Conservation (phyloP, 2,329 filamentous ascomycete species). For the Ilyonectria destructans region DNA sequence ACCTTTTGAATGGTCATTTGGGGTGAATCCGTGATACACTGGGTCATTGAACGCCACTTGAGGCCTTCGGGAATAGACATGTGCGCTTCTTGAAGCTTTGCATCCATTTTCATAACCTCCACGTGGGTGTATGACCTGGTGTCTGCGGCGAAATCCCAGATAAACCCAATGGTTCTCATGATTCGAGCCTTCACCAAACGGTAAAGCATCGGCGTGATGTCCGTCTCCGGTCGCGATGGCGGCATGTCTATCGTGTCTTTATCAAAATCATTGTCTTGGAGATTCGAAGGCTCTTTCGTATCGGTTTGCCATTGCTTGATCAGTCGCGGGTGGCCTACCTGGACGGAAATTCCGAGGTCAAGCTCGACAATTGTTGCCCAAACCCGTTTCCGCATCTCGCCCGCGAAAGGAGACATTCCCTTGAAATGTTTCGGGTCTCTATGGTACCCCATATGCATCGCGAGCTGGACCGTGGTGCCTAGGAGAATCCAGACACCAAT, state of each 20-base stretch:
- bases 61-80: conserved; percentile 52
- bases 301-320: conserved; percentile 59
- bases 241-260: conserved; percentile 54
- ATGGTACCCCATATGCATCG: conserved; percentile 62
- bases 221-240: conserved; percentile 50
- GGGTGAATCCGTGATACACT: conserved; percentile 57
- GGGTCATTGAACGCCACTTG: conserved; percentile 55
- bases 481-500: conserved; percentile 55
- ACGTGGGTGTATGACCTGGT: conserved; percentile 48
- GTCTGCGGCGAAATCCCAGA: conserved; percentile 35
- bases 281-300: conserved; percentile 60
- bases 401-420: conserved; percentile 54
- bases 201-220: conserved; percentile 48
- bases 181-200: conserved; percentile 48
- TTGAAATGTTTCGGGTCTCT: conserved; percentile 61
- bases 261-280: conserved; percentile 62
- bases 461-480: conserved; percentile 54
- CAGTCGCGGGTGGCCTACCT: conserved; percentile 64
- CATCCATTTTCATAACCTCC: conserved; percentile 51
- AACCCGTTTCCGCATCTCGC: conserved; percentile 63
- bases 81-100: conserved; percentile 53
- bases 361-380: conserved; percentile 60
- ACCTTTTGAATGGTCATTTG: conserved; percentile 59
- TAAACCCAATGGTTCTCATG: conserved; percentile 43
- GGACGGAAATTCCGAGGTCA: conserved; percentile 61